Evolutionary conservation across 2,329 filamentous ascomycete genomes (phyloP), one percentile per base, ranked within the genome.

Genomic region (Ophiocordyceps robertsii): DNA sequence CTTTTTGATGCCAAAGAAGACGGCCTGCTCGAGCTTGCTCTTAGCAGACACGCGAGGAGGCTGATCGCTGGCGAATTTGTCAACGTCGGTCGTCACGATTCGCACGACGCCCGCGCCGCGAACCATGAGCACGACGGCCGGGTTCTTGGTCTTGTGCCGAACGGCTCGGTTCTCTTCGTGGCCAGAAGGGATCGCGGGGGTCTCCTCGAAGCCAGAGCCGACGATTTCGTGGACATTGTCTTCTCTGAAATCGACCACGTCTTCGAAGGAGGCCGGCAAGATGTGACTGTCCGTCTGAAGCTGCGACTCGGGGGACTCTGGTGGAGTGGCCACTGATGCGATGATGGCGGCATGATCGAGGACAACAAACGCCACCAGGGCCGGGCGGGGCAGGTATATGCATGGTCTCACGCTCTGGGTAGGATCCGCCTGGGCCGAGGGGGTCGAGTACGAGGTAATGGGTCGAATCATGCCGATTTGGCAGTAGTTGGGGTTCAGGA

Each of bases 1-100:
- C 47, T 81, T 73, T 56, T 84, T 79, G 39, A 77, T 78, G 2
- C 89, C 89, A 57, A 87, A 96, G 63, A 95, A 96, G 1, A 96
- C 84, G 3, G 89, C 89, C 63, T 98, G 89, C 56, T 95, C 87
- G 35, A 98, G 72, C 62, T 92, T 95, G 62, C 80, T 85, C 62
- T 87, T 92, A 7, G 86, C 84, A 1, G 84, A 89, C 14, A 94
- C 75, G 49, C 69, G 63, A 1, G 76, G 77, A 5, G 75, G 69
- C 42, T 65, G 62, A 41, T 74, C 72, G 47, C 72, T 74, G 12
- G 69, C 69, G 52, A 82, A 79, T 45, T 71, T 74, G 47, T 77
- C 71, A 38, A 76, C 64, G 40, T 81, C 74, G 8, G 70, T 69
- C 17, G 75, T 69, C 16, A 74, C 66, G 36, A 83, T 60, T 40